Evolutionary conservation across 2,329 filamentous ascomycete species (phyloP).

Genomic region (Colletotrichum sp.): DNA sequence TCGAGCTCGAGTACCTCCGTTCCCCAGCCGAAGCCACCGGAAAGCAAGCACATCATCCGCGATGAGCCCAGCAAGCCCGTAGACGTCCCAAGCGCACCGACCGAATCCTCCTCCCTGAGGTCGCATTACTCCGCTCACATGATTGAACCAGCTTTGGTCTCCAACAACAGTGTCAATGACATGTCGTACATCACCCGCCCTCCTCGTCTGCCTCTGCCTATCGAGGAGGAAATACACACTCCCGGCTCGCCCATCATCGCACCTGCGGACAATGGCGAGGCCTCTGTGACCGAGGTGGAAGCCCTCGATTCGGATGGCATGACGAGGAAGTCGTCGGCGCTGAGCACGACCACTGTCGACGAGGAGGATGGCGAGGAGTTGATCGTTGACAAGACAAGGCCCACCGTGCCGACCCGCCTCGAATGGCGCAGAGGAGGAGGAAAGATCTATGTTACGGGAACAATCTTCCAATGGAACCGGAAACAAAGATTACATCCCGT

Average conservation of each 20-base stretch:
- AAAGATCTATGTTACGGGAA: constrained; percentile 95
- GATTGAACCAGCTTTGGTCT: constrained; percentile 49
- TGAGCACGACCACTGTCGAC: constrained; percentile 71
- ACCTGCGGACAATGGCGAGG: constrained; percentile 68
- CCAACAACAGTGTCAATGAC: constrained; percentile 65
- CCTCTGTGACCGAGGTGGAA: constrained; percentile 57
- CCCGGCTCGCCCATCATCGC: constrained; percentile 90
- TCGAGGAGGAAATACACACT: constrained; percentile 88
- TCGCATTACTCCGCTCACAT: constrained; percentile 40
- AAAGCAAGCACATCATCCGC: constrained; percentile 25
- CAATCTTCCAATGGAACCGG: constrained; percentile 96
- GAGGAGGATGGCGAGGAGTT: constrained; percentile 82
- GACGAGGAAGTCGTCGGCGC: constrained; percentile 59
- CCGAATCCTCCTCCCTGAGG: constrained; percentile 39
- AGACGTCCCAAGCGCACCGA: constrained; percentile 53
- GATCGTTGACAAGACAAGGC: constrained; percentile 74
- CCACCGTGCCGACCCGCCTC: constrained; percentile 82
- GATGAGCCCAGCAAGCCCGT: constrained; percentile 60
- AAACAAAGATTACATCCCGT: constrained; percentile 87
- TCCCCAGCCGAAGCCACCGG: constrained; percentile 24
- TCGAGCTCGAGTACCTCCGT: constrained; percentile 23
- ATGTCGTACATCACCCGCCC: constrained; percentile 73
- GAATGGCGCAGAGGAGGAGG: constrained; percentile 86
- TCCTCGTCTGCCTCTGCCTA: constrained; percentile 88
- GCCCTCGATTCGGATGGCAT: constrained; percentile 54